Base-by-base conservation (phyloP, 2,329 filamentous ascomycete species). In the Epichloe sibirici region DNA sequence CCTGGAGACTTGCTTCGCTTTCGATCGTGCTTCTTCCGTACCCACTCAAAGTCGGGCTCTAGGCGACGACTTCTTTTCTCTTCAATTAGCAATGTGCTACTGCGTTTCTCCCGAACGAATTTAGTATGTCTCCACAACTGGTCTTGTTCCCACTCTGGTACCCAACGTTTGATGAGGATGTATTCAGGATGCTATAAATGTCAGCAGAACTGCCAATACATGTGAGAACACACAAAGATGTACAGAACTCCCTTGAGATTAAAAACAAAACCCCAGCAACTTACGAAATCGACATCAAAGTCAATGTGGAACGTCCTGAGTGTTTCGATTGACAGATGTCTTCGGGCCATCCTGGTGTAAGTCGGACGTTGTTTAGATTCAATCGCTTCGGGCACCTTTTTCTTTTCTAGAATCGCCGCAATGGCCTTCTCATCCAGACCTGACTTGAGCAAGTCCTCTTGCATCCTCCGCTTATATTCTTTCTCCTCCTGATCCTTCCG, bases 91-190 rank as follows among this genome's bases (percentile, higher is more conserved):
- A 76, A 66, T 43, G 73, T 64, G 59, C 71, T 74, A 45, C 63
- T 64, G 6, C 74, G 71, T 63, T 73, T 74, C 61, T 82, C 77
- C n/a, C 82, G 81, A 56, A 88, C 65, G 44, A 75, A 70, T 56
- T 75, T 75, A 3, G 86, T 88, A 67, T 90, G 85, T 44, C 79
- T 76, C 76, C 86, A 90, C 48, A 89, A 76, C 53, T 81, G 71
- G 54, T 88, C 78, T 61, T 88, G 86, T 63, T 88, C 79, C 56
- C 79, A 77, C 59, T 88, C 82, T 4, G 80, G 78, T 49, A 90
- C 81, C 80, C 81, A 87, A 52, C 81, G 75, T 67, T 85, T 86
- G 69, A 90, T 85, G 54, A 90, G 67, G 52, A 90, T 72, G 59
- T 81, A 90, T 46, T 85, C 81, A 17, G 79, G 76, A 61, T 90